A percentile compares a stretch with the other conserved stretches of the same genome.
These are phyloP conservation scores for Candida awuae DNA, from an alignment of 805 yeast genomes.

Conservation along the genomic window DNA sequence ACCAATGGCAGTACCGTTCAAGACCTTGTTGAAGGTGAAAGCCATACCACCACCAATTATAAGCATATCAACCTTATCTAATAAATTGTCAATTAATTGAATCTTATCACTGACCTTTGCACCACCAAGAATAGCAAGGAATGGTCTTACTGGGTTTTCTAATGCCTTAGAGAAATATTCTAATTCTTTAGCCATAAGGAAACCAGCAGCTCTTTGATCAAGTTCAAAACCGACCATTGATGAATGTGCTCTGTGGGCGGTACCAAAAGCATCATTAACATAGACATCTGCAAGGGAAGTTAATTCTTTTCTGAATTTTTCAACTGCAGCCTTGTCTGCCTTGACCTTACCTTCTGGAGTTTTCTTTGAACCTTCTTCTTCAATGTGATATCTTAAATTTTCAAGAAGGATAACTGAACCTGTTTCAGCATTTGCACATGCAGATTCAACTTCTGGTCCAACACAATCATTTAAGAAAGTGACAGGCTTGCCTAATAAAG, in stretches of 20 bases:
- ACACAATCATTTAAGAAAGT: constrained; percentile 86
- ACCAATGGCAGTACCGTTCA: constrained; percentile 82
- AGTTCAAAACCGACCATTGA: constrained; percentile 97
- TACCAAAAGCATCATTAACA: constrained; percentile 97
- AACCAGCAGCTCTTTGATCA: constrained; percentile 97
- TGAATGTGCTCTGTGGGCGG: constrained; percentile 99
- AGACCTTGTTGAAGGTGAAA: constrained; percentile 94
- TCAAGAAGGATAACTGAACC: constrained; percentile 89
- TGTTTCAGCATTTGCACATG: constrained; percentile 60
- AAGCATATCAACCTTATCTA: constrained; percentile 90
- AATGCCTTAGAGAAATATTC: constrained; percentile 96
- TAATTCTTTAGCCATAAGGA: constrained; percentile 96
- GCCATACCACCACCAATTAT: constrained; percentile 99
- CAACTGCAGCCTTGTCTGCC: constrained; percentile 81
- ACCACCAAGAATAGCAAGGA: constrained; percentile 98
- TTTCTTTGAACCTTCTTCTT: constrained; percentile 90
- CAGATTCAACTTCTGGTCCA: constrained; percentile 80
- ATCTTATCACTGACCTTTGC: constrained; percentile 99
- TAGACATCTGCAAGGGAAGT: constrained; percentile 94
- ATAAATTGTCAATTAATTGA: constrained; percentile 92
- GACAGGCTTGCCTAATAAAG: constrained; percentile 67
- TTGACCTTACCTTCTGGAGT: constrained; percentile 83
- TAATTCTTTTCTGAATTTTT: constrained; percentile 80
- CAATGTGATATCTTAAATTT: constrained; percentile 97
- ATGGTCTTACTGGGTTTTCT: constrained; percentile 97